phyloP scores from a whole-genome alignment of 805 yeast species.

The Teunomyces lycoperdinae region DNA sequence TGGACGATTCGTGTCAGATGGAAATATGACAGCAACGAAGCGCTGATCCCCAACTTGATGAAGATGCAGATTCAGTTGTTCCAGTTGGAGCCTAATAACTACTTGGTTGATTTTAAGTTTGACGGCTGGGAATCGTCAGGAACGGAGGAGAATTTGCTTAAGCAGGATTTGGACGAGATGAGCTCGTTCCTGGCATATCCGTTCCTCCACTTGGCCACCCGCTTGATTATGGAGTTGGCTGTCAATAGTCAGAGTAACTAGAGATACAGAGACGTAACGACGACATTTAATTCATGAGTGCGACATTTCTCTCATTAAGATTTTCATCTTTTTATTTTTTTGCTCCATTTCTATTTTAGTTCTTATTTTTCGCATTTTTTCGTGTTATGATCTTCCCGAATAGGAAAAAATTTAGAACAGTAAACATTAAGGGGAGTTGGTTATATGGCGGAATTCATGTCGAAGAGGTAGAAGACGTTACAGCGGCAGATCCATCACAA shows the following conservation, averaged over 20 bases:
- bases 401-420: conserved; percentile 9
- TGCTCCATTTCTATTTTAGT: background rate
- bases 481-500: background rate
- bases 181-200: conserved; percentile 95
- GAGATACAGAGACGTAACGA: background rate
- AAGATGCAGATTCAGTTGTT: conserved; percentile 96
- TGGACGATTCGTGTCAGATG: conserved; percentile 97
- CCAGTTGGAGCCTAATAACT: conserved; percentile 93
- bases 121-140: conserved; percentile 85
- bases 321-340: background rate
- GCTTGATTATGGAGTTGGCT: conserved; percentile 93
- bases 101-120: conserved; percentile 93
- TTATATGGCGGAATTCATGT: conserved; percentile 1
- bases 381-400: conserved; percentile 4
- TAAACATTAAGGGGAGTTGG: conserved; percentile 4
- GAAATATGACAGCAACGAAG: conserved; percentile 52
- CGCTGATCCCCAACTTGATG: conserved; percentile 68
- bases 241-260: conserved; percentile 74
- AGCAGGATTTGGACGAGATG: conserved; percentile 59
- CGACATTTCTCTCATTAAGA: background rate
- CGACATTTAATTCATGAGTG: background rate
- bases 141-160: conserved; percentile 17
- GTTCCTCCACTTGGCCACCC: conserved; percentile 86
- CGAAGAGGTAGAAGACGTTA: background rate
- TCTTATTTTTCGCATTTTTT: background rate